Evolutionary conservation across 768 basidiomycete genomes (phyloP).

Genomic region (Suillus lakei): DNA sequence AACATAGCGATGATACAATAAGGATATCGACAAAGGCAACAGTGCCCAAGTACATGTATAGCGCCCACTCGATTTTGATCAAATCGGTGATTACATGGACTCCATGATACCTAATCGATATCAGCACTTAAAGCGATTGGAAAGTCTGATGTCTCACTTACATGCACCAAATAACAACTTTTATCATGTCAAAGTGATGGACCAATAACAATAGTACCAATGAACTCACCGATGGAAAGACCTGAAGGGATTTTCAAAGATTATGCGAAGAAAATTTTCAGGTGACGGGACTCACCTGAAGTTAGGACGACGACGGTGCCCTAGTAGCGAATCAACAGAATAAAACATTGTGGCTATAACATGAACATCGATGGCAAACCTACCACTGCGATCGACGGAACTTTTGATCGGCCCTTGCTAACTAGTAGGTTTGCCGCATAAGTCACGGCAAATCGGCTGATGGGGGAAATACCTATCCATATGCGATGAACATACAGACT

Average conservation of each 20-base stretch:
- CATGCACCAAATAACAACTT: conserved; percentile 1
- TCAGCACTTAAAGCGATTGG: background rate
- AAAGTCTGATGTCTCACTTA: background rate
- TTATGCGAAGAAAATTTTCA: too few species aligned
- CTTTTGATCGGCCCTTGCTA: background rate
- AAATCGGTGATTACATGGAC: background rate
- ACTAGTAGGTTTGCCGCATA: background rate
- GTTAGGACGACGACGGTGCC: background rate
- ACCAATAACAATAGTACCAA: background rate
- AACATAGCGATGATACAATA: background rate
- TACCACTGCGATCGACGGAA: background rate
- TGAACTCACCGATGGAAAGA: background rate
- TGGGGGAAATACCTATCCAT: conserved; percentile 1
- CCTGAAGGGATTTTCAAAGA: background rate
- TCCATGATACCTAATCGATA: background rate
- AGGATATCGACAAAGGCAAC: background rate
- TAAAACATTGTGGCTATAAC: background rate
- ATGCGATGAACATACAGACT: conserved; percentile 6
- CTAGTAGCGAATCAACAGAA: background rate
- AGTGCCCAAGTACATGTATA: background rate
- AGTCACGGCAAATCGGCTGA: background rate
- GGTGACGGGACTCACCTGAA: background rate
- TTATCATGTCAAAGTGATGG: background rate
- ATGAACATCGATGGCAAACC: background rate
- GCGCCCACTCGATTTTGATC: background rate